These are phyloP conservation scores for Penicillium manginii DNA, from an alignment of 495 filamentous ascomycete genomes.

Conservation along the genomic window DNA sequence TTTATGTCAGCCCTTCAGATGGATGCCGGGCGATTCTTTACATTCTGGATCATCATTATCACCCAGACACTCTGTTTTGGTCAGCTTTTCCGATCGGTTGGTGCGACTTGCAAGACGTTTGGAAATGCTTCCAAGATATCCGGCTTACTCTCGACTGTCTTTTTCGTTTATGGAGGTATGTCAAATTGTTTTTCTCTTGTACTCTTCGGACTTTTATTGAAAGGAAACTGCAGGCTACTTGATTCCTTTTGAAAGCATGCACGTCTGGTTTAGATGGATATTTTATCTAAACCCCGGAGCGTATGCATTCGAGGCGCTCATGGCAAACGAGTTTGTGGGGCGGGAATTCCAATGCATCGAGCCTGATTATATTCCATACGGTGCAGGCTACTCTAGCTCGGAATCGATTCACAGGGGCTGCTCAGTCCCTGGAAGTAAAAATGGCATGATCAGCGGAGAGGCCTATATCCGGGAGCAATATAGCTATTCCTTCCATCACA, in stretches of 20 bases:
- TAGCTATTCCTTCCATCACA: conserved; percentile 60
- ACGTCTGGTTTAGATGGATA: conserved; percentile 85
- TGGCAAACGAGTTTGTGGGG: conserved; percentile 86
- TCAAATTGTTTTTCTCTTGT: conserved; percentile 60
- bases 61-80: conserved; percentile 72
- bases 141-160: conserved; percentile 73
- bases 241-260: conserved; percentile 76
- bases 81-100: conserved; percentile 75
- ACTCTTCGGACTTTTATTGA: conserved; percentile 55
- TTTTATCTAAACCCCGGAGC: conserved; percentile 85
- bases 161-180: conserved; percentile 73
- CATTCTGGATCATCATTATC: conserved; percentile 71
- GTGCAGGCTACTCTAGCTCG: conserved; percentile 59
- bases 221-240: conserved; percentile 69
- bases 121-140: conserved; percentile 84
- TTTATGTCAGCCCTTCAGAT: conserved; percentile 73
- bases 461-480: conserved; percentile 69
- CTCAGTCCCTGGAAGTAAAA: conserved; percentile 67
- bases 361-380: conserved; percentile 64
- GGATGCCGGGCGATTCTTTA: conserved; percentile 77
- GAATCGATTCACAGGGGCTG: conserved; percentile 69
- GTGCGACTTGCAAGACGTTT: conserved; percentile 78
- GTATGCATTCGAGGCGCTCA: conserved; percentile 85
- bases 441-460: conserved; percentile 59
- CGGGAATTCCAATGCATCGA: conserved; percentile 81